Evolutionary conservation across 2,329 filamentous ascomycete genomes (phyloP).

Genomic region (Dichotomopilus funicola): DNA sequence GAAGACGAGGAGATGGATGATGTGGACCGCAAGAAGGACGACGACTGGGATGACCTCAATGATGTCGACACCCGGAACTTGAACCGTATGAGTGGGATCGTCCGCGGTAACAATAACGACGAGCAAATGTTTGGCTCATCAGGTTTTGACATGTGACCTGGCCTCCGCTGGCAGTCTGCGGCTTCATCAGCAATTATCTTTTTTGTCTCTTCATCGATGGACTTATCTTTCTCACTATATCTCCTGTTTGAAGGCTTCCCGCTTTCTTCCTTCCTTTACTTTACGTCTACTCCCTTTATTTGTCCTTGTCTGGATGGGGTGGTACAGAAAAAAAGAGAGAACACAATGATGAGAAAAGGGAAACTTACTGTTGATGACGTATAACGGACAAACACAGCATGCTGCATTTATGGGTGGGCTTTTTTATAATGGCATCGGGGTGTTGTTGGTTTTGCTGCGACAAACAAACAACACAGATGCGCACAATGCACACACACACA

Average conservation of each 20-base stretch:
- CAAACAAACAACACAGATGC: too few species aligned
- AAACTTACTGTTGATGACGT: constrained; percentile 17
- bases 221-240: constrained; percentile 1
- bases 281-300: constrained; percentile 1
- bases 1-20: constrained; percentile 58
- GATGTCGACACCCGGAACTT: constrained; percentile 46
- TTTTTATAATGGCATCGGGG: constrained; percentile 18
- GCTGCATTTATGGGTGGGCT: constrained; percentile 24
- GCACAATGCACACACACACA: constrained; percentile 5
- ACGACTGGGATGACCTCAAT: constrained; percentile 54
- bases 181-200: not conserved
- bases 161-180: not conserved
- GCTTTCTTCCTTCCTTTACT: constrained; percentile 1
- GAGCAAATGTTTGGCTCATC: constrained; percentile 57
- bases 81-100: constrained; percentile 59
- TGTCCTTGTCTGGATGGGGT: constrained; percentile 10
- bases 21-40: constrained; percentile 38
- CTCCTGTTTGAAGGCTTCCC: not conserved
- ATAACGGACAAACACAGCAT: constrained; percentile 23
- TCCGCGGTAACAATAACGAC: constrained; percentile 51
- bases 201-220: not conserved
- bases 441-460: constrained; percentile 12
- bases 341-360: constrained; percentile 15
- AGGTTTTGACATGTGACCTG: constrained; percentile 56
- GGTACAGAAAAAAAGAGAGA: constrained; percentile 14